These are phyloP conservation scores for Saccharomycopsis malanga DNA, from an alignment of 805 yeast species.

Conservation along the genomic window DNA sequence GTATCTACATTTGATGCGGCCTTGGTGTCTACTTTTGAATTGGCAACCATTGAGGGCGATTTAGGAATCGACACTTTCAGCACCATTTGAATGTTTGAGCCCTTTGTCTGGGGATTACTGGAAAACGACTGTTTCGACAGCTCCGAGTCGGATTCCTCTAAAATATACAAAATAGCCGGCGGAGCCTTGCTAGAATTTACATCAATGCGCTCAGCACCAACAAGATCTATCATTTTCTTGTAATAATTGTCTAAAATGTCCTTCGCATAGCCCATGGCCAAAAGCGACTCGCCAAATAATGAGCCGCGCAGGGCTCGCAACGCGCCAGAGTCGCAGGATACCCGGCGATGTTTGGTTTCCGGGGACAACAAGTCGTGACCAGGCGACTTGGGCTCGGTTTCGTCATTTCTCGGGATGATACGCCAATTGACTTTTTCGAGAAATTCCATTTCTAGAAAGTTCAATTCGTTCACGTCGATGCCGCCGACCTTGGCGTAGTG, in stretches of 20 bases:
- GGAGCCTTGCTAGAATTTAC: neutral
- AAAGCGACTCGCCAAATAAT: too few species aligned
- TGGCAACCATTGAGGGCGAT: too few species aligned
- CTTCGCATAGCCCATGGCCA: conserved; percentile 30
- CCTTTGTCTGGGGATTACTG: too few species aligned
- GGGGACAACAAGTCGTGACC: too few species aligned
- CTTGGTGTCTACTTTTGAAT: too few species aligned
- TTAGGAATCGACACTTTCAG: neutral
- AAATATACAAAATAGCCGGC: neutral
- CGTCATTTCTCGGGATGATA: conserved; percentile 49
- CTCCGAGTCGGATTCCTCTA: neutral
- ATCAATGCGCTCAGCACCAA: conserved; percentile 32
- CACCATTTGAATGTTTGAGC: neutral
- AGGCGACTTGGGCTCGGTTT: conserved; percentile 32
- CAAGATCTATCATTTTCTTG: conserved; percentile 40
- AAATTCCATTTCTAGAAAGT: conserved; percentile 84
- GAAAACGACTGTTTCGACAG: too few species aligned
- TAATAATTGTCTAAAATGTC: conserved; percentile 44
- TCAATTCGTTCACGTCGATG: conserved; percentile 72
- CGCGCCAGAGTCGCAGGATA: too few species aligned
- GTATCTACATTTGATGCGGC: too few species aligned
- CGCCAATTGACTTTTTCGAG: conserved; percentile 73
- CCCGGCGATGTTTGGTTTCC: too few species aligned
- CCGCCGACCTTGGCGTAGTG: conserved; percentile 98
- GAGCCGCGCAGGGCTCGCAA: too few species aligned